Base-by-base conservation (phyloP, 192 early-diverging fungal genomes). In the Powellomyces hirtus region DNA sequence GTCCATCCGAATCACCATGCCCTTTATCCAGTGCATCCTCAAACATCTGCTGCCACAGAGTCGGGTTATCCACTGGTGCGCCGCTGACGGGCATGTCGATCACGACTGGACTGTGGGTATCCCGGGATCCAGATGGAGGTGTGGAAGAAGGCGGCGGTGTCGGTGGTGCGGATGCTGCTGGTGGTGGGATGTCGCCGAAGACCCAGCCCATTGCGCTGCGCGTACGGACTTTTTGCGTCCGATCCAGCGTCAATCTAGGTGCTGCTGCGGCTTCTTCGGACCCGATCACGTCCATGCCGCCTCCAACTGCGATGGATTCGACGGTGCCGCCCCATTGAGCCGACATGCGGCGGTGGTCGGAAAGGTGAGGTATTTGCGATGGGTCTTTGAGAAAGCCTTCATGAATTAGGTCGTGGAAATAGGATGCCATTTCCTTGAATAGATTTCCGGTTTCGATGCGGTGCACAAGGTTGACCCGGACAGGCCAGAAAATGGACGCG, bases 231-330 rank as follows among this genome's bases (percentile, higher is more conserved):
- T 36, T 22, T 8, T 31, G 30, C 6, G 53, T 4, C n/a, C 64
- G 34, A 7, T 53, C 24, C 29, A 56, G 53, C 29, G 53, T 31
- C 24, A 55, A 27, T 24, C 51, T 30, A n/a, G 35, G 56, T 18
- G 68, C 68, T 5, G 60, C 46, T 14, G 46, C 68, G 6, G 68
- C 68, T 52, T 70, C 68, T 70, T 70, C 38, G 24, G 68, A 70
- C 16, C 59, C 68, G n/a, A 70, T 33, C 11, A 70, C 60, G 38
- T 70, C 59, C 68, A 70, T 70, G 7, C 68, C 68, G 14, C 68
- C 68, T 49, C n/a, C 59, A 13, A 70, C 68, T 5, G 68, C 68
- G 20, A 70, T 62, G 13, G 59, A 52, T 16, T 44, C 50, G 16
- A 33, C 37, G 8, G 68, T 70, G 0, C 31, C 27, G 34, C 29